Conservation (phyloP, 1,139 yeast genomes). For the Zygosaccharomyces sapae region DNA sequence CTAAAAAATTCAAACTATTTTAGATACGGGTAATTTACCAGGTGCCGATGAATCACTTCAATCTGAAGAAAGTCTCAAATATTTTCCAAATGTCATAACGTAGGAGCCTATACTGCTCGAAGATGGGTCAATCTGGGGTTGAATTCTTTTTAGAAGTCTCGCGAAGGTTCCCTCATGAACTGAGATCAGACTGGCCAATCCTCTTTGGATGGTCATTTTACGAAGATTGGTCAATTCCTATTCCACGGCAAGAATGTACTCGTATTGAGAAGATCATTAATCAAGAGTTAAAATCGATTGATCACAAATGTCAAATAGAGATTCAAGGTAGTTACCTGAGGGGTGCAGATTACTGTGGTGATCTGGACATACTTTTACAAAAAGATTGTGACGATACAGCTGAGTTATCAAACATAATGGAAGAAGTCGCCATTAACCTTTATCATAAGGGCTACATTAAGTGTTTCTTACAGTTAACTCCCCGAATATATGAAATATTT, state of each 20-base stretch:
- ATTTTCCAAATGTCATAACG: slow-evolving; percentile 50
- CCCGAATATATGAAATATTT: slow-evolving; percentile 18
- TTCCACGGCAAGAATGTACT: slow-evolving; percentile 47
- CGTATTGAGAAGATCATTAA: slow-evolving; percentile 41
- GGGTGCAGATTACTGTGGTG: slow-evolving; percentile 49
- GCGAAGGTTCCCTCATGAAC: slow-evolving; percentile 32
- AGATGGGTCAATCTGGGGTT: slow-evolving; percentile 43
- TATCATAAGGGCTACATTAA: slow-evolving; percentile 31
- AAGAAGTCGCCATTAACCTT: slow-evolving; percentile 31
- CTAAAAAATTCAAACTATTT: slow-evolving; percentile 48
- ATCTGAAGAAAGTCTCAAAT: slow-evolving; percentile 34
- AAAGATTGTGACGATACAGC: slow-evolving; percentile 34
- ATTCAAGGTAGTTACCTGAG: slow-evolving; percentile 58
- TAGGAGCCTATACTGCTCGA: slow-evolving; percentile 47
- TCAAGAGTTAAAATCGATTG: slow-evolving; percentile 38
- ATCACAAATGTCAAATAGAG: slow-evolving; percentile 38
- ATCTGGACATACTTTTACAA: slow-evolving; percentile 53
- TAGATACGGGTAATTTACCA: slow-evolving; percentile 40
- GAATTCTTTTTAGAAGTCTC: slow-evolving; percentile 42
- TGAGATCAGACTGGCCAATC: slow-evolving; percentile 38
- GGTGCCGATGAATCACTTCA: slow-evolving; percentile 38
- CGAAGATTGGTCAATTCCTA: slow-evolving; percentile 47
- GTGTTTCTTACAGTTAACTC: slow-evolving; percentile 30
- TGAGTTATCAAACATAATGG: slow-evolving; percentile 35
- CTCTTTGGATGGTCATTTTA: slow-evolving; percentile 47